Percentiles rank a stretch among this genome's conserved stretches.
Conservation (phyloP, 78 protist species). For the Carpediemonas membranifera region DNA sequence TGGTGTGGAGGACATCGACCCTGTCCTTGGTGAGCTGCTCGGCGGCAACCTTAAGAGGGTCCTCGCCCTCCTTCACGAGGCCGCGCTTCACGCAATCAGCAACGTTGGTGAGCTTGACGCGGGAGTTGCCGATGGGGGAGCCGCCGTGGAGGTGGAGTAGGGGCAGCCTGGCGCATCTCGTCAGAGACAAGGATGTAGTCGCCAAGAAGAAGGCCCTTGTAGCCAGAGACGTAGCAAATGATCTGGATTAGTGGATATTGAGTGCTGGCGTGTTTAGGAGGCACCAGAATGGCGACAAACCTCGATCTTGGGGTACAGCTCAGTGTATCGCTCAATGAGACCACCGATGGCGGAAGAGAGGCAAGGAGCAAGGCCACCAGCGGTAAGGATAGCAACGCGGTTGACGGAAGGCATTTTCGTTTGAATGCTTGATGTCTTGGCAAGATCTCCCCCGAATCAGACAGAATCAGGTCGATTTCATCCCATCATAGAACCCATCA, state of each 20-base stretch:
- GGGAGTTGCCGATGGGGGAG: slow-evolving; percentile 28
- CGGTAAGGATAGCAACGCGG: slow-evolving; percentile 31
- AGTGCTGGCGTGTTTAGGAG: too few relatives aligned
- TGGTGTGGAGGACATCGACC: slow-evolving; percentile 9
- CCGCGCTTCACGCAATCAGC: slow-evolving; percentile 31
- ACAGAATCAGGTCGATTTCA: too few relatives aligned
- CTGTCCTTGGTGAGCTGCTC: slow-evolving; percentile 34
- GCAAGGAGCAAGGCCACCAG: slow-evolving; percentile 42
- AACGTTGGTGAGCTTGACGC: slow-evolving; percentile 34
- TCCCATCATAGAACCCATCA: too few relatives aligned
- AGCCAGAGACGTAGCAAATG: slow-evolving; percentile 22
- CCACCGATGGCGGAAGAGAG: slow-evolving; percentile 13
- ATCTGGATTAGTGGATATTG: too few relatives aligned
- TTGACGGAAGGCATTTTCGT: too few relatives aligned
- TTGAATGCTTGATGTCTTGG: too few relatives aligned
- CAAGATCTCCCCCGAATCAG: too few relatives aligned
- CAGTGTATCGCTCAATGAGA: slow-evolving; percentile 15
- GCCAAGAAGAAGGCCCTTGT: slow-evolving; percentile 34
- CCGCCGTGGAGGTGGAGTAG: slow-evolving; percentile 12
- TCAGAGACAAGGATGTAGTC: background rate
- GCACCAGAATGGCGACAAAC: too few relatives aligned
- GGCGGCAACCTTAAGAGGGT: slow-evolving; percentile 31
- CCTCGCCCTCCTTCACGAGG: slow-evolving; percentile 31
- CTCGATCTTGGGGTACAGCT: slow-evolving; percentile 5
- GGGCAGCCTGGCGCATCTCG: background rate